Base-by-base conservation (phyloP, 768 basidiomycete genomes). In the Suillus hirtellus region DNA sequence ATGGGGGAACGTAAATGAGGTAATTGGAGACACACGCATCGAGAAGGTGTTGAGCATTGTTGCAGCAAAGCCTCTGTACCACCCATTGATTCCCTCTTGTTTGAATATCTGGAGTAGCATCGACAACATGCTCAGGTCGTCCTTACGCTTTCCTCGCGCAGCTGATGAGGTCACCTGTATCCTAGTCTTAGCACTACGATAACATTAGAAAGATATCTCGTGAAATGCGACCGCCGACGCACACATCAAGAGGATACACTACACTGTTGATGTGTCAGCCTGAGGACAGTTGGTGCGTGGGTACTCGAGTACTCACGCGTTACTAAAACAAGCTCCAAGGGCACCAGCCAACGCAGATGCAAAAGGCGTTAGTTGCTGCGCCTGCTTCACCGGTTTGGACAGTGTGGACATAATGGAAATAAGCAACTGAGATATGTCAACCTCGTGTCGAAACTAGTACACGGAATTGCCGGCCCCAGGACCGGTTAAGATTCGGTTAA, bases 31-130 rank as follows among this genome's bases (percentile, higher is more conserved):
- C 93, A 71, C 71, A 95, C 96, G 95, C 88, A 91, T 92, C 43
- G 95, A 96, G 76, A 99, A 99, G 1, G 95, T 97, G 76, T 97
- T 98, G 68, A 99, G 79, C 96, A 99, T 99, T 47, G 93, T 98
- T 27, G 97, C 97, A 42, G 87, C 83, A 74, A 98, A 99, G 2
- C 97, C 97, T 50, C 89, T 84, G 78, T 96, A 99, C 72, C 88
- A 88, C 0, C 95, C 97, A 5, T 71, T 61, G 60, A 97, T 66
- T 1, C 97, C 96, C 66, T 98, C 95, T 63, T 87, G 86, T 68
- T 83, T 84, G 72, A 93, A 81, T 64, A 98, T 89, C 70, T 83
- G 80, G 59, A 87, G 65, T 43, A 98, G 74, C 59, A 96, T 81
- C 24, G 81, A 74, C 46, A 88, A 70, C 78, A 95, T 84, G 3